Conservation (phyloP, 495 filamentous ascomycete genomes). For the Aspergillus sparsus region DNA sequence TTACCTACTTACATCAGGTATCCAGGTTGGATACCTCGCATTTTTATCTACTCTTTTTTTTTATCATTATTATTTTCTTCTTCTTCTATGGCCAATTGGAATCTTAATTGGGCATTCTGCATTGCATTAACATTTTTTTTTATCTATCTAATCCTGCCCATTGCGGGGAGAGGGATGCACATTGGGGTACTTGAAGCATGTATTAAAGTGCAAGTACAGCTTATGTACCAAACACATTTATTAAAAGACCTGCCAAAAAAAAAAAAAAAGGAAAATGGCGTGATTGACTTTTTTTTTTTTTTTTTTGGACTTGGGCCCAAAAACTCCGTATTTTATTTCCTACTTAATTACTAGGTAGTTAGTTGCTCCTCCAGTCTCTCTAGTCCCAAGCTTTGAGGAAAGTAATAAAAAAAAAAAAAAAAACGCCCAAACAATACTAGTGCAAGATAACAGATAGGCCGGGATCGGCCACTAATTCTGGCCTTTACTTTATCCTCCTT, state of each 20-base stretch:
- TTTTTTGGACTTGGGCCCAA: neutral
- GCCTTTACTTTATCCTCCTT: neutral
- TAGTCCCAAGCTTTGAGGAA: neutral
- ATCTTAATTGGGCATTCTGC: too few species aligned
- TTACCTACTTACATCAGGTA: slow-evolving; percentile 9
- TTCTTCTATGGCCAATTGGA: neutral
- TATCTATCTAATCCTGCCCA: too few species aligned
- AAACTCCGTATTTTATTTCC: neutral
- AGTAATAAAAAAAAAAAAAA: neutral
- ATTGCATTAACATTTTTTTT: too few species aligned
- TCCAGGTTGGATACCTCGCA: neutral
- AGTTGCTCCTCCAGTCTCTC: neutral
- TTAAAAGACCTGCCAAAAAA: neutral
- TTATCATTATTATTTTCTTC: neutral
- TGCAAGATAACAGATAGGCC: neutral
- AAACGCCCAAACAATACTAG: neutral
- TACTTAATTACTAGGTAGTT: neutral
- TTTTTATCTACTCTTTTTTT: too few species aligned
- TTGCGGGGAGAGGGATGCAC: neutral
- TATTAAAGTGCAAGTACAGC: neutral
- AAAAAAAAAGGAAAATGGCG: neutral
- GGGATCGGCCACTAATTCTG: slow-evolving; percentile 19
- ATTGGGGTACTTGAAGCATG: neutral
- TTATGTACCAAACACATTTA: neutral
- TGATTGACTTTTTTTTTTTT: slow-evolving; percentile 5